phyloP scores from a whole-genome alignment of 192 early-diverging fungal species.

The Phycomyces blakesleeanus region DNA sequence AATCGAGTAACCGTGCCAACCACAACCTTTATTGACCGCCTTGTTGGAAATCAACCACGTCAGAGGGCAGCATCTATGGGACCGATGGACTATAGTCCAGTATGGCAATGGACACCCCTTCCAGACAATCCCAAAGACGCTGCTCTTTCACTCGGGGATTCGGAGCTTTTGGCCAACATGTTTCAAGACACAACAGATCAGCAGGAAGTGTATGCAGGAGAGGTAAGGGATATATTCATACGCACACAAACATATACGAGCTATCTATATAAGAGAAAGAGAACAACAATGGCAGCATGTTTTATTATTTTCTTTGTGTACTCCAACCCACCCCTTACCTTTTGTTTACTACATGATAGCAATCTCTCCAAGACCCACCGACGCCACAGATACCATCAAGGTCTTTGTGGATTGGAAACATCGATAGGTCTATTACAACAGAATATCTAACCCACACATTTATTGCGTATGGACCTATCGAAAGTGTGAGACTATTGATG shows the following conservation, averaged over 20 bases:
- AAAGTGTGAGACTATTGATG: slow-evolving; percentile 78
- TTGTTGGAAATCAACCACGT: background rate
- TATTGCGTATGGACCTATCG: slow-evolving; percentile 86
- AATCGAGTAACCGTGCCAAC: background rate
- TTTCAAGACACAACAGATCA: background rate
- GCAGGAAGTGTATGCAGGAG: background rate
- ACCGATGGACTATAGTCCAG: background rate
- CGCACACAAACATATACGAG: too few relatives aligned
- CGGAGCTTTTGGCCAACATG: slow-evolving; percentile 22
- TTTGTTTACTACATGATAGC: background rate
- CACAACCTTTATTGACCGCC: background rate
- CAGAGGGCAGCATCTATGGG: slow-evolving; percentile 10
- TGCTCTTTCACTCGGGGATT: slow-evolving; percentile 18
- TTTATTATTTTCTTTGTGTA: background rate
- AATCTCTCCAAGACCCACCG: background rate
- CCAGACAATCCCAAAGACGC: background rate
- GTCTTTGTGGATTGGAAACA: slow-evolving; percentile 91
- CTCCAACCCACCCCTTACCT: background rate
- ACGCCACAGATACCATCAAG: slow-evolving; percentile 64
- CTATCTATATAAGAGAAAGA: too few relatives aligned
- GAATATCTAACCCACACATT: slow-evolving; percentile 82
- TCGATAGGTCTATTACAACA: slow-evolving; percentile 71
- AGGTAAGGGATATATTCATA: background rate
- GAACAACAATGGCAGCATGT: too few relatives aligned
- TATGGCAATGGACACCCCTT: slow-evolving; percentile 3